Conservation (phyloP, 129 eudicot genomes). For the Flaveria sonorensis region DNA sequence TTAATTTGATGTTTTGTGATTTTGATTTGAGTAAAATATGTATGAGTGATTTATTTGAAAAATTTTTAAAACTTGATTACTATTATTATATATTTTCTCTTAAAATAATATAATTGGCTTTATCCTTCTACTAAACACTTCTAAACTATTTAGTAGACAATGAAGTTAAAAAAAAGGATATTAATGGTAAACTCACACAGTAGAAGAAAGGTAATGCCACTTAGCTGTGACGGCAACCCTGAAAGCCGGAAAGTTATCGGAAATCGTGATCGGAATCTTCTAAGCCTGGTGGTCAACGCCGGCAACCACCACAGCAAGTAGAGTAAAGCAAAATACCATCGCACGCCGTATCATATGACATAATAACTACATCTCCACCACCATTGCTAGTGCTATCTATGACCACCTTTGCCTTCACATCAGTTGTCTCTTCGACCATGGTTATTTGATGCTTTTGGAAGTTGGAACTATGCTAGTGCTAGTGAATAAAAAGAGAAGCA, state of each 20-base stretch:
- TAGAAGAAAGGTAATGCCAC: conserved; percentile 37
- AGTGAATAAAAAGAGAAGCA: neutral
- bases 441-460: neutral
- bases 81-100: too few species aligned
- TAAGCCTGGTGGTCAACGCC: conserved; percentile 23
- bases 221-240: conserved; percentile 29
- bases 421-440: conserved; percentile 27
- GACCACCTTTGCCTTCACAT: neutral
- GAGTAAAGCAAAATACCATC: conserved; percentile 26
- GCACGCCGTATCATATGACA: conserved; percentile 24
- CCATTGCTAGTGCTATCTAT: neutral
- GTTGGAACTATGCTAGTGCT: neutral
- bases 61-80: too few species aligned
- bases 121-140: too few species aligned
- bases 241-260: conserved; percentile 21
- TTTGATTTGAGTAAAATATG: too few species aligned
- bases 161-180: neutral
- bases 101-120: too few species aligned
- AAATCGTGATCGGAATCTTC: conserved; percentile 27
- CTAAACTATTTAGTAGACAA: too few species aligned
- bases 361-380: neutral
- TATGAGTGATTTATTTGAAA: too few species aligned
- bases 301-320: conserved; percentile 33
- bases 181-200: conserved; percentile 20
- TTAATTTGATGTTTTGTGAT: too few species aligned